Base-by-base conservation (phyloP, 805 yeast species). In the Nakazawaea laoshanensis region DNA sequence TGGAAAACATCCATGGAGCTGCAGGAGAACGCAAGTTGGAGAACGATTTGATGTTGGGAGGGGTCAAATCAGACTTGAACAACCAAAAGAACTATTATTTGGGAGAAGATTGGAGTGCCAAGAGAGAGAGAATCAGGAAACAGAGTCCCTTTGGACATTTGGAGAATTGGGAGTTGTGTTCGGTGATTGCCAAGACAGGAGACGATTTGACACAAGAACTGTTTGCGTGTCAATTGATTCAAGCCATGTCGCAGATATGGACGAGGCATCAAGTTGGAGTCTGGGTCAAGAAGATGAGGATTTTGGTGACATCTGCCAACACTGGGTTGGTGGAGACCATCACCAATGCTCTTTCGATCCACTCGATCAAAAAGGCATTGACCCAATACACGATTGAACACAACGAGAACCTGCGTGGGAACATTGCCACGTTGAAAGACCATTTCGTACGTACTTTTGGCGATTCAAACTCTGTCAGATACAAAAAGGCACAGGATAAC, bases 191-290 rank as follows among this genome's bases (percentile, higher is more conserved):
- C 9, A 92, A 92, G 50, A 89, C 95, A 19, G 98, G 98, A 22
- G 89, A 83, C 48, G 98, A 92, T 57, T 55, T 92, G 32, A 82
- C 95, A 16, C 98, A 92, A 52, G 98, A 92, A 54, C 96, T 98
- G 0, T 87, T 92, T 64, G 98, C 98, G 0, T 87, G 96, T 42
- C 98, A 92, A 53, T 54, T 92, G 27, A 89, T 92, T 32, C 80
- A 82, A 40, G 80, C 94, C 16, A 84, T 89, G 59, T 77, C 94
- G 1, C 74, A 74, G 32, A 75, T 86, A 27, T 92, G 97, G 97
- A 70, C 72, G 30, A 69, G 64, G 19, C 71, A 73, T 16, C 65
- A 66, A 3, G 75, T 83, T 6, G 77, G 70, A 18, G 85, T 78
- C 4, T 92, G 98, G 97, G 92, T 88, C 3, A 89, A 88, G 46